Evolutionary conservation across 305 asterid genomes (phyloP).

Genomic region (Plantago rigida): DNA sequence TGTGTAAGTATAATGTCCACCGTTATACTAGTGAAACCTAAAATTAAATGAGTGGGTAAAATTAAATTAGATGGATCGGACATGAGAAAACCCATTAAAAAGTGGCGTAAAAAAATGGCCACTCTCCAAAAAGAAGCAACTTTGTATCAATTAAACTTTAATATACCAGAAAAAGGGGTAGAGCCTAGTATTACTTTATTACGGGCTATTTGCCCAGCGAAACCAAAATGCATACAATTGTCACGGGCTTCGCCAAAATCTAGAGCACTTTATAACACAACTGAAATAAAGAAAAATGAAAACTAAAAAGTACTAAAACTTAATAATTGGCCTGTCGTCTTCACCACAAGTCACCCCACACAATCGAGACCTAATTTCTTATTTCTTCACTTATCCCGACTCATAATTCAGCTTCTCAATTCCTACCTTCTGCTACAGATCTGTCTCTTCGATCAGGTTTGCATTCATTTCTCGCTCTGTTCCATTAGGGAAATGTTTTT

Average conservation of each 20-base stretch:
- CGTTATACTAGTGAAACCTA: no score
- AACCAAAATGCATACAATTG: not conserved
- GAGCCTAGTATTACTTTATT: no score
- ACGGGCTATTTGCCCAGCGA: no score
- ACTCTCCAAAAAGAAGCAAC: no score
- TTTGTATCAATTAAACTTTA: no score
- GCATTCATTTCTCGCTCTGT: slow-evolving; percentile 10
- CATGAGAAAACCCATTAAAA: no score
- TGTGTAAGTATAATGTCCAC: no score
- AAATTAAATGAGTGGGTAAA: no score
- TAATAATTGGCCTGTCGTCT: not conserved
- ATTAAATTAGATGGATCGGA: no score
- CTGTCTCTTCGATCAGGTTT: not conserved
- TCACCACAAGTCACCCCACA: not conserved
- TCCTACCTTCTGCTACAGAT: not conserved
- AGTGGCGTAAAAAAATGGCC: no score
- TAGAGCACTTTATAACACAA: no score
- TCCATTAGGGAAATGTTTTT: not conserved
- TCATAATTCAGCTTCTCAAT: slow-evolving; percentile 1
- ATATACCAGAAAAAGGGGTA: no score
- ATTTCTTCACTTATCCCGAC: not conserved
- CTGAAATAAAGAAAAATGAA: not conserved
- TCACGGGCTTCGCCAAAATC: not conserved
- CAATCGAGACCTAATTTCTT: slow-evolving; percentile 13
- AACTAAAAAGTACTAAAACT: not conserved